These are phyloP conservation scores for Jasminum sambac DNA, from an alignment of 257 asterid genomes.

Conservation along the genomic window DNA sequence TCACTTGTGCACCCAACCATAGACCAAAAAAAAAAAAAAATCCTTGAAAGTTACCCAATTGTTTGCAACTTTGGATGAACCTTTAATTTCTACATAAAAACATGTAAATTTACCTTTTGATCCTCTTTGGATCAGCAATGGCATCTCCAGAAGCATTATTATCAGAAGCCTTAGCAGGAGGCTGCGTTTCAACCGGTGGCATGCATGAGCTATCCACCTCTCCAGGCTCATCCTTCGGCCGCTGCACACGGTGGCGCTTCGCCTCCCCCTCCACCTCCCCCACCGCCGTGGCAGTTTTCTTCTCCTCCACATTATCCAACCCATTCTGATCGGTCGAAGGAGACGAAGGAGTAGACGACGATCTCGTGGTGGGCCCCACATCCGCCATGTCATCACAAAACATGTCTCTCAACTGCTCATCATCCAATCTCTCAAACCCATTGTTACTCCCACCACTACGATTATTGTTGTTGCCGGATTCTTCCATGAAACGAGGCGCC, in stretches of 20 bases:
- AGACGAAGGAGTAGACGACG: conserved; percentile 62
- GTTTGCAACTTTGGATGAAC: too few relatives aligned
- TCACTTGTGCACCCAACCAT: too few relatives aligned
- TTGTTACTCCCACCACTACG: background rate
- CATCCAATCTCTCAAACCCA: conserved; percentile 69
- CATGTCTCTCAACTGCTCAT: conserved; percentile 75
- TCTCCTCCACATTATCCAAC: conserved; percentile 41
- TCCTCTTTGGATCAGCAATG: conserved; percentile 76
- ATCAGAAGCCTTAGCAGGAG: conserved; percentile 23
- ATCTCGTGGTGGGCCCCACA: conserved; percentile 32
- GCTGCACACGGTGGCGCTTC: conserved; percentile 31
- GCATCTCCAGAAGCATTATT: conserved; percentile 32
- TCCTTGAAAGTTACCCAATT: too few relatives aligned
- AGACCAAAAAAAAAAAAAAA: too few relatives aligned
- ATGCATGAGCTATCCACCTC: conserved; percentile 44
- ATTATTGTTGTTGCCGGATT: conserved; percentile 18
- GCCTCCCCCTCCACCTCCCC: background rate
- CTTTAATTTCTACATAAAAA: background rate
- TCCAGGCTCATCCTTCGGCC: conserved; percentile 62
- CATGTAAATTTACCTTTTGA: conserved; percentile 60
- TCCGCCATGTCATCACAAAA: conserved; percentile 58
- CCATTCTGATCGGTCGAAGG: conserved; percentile 72
- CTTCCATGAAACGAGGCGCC: conserved; percentile 39
- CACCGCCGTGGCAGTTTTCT: background rate
- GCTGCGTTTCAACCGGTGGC: conserved; percentile 16